Conservation (phyloP, 352 stramenopile species). For the Globisporangium megalacanthum region DNA sequence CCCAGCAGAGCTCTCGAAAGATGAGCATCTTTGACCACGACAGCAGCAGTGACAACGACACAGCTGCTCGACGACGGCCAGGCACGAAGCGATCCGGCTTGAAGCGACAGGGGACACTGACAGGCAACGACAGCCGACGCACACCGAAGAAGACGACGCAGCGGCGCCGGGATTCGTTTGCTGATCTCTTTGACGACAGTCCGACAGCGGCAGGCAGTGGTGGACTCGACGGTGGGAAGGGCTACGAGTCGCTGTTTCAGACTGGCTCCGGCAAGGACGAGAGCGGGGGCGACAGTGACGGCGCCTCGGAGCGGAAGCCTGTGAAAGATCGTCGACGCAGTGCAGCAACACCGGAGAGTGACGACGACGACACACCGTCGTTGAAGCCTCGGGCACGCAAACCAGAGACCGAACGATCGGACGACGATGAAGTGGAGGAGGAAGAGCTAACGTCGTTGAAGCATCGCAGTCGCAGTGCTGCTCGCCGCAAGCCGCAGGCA, state of each 20-base stretch:
- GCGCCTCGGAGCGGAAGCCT: background rate
- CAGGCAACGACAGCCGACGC: conserved; percentile 2
- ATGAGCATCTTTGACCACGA: conserved; percentile 71
- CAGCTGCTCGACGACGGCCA: conserved; percentile 7
- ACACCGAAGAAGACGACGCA: conserved; percentile 2
- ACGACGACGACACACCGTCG: conserved; percentile 5
- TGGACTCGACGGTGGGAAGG: conserved; percentile 21
- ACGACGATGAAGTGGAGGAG: conserved; percentile 10
- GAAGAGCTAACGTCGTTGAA: conserved; percentile 20
- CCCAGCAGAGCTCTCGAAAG: conserved; percentile 25
- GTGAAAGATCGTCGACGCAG: background rate
- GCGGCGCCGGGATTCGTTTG: conserved; percentile 66
- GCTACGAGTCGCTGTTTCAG: conserved; percentile 60
- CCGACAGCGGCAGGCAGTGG: conserved; percentile 12
- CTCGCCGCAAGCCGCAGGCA: background rate
- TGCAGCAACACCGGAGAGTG: background rate
- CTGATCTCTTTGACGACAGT: conserved; percentile 63
- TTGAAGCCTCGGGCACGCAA: conserved; percentile 1
- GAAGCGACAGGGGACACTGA: conserved; percentile 1
- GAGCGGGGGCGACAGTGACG: conserved; percentile 1
- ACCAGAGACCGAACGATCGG: too few relatives aligned
- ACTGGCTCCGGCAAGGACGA: conserved; percentile 11
- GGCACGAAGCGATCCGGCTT: background rate
- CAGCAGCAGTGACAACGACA: conserved; percentile 43
- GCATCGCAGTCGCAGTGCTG: conserved; percentile 3